Conservation (phyloP, 2,329 filamentous ascomycete genomes). For the Davidsoniella eucalypti region DNA sequence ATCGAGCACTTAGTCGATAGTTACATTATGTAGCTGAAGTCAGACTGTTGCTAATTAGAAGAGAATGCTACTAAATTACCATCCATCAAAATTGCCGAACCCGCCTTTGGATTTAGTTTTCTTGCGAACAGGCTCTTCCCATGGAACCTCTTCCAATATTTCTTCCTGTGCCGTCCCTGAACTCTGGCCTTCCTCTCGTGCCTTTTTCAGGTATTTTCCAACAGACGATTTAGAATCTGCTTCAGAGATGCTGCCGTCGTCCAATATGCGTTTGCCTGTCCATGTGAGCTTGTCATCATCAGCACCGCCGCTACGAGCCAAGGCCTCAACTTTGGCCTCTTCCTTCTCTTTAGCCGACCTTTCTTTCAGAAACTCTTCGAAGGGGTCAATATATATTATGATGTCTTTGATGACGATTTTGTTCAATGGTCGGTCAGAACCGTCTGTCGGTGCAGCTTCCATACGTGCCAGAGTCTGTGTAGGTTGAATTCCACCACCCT, state of each 20-base stretch:
- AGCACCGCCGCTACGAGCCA: slow-evolving; percentile 48
- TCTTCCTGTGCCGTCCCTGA: slow-evolving; percentile 30
- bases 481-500: slow-evolving; percentile 31
- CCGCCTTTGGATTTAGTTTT: slow-evolving; percentile 56
- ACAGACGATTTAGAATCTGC: slow-evolving; percentile 29
- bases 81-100: slow-evolving; percentile 90
- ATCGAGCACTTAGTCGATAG: too few relatives aligned
- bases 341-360: slow-evolving; percentile 45
- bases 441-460: slow-evolving; percentile 61
- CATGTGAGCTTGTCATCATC: slow-evolving; percentile 87
- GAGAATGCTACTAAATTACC: slow-evolving; percentile 38
- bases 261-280: slow-evolving; percentile 81
- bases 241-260: slow-evolving; percentile 40
- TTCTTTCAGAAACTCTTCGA: slow-evolving; percentile 78
- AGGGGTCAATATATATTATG: slow-evolving; percentile 81
- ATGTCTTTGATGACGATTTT: slow-evolving; percentile 72
- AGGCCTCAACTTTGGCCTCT: slow-evolving; percentile 42
- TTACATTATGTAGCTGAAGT: too few relatives aligned
- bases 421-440: slow-evolving; percentile 56
- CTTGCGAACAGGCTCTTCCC: slow-evolving; percentile 60
- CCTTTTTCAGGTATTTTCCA: slow-evolving; percentile 63
- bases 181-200: neutral
- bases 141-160: slow-evolving; percentile 45
- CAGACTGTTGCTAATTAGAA: too few relatives aligned
- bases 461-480: slow-evolving; percentile 52